phyloP scores from a whole-genome alignment of 352 stramenopile genomes.

The Pythium folliculosum region DNA sequence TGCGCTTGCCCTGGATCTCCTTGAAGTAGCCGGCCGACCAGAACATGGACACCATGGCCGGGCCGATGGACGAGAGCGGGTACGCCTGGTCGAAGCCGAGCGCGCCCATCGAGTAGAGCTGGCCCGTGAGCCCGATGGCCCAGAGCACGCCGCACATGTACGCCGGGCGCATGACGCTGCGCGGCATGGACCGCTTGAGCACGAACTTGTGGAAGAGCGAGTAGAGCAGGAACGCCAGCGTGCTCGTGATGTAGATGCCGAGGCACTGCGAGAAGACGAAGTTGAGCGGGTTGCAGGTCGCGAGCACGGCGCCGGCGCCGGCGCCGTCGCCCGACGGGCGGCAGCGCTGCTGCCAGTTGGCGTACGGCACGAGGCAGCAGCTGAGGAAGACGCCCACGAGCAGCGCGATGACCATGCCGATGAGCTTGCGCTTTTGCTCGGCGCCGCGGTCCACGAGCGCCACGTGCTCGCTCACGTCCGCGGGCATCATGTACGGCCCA shows the following conservation, averaged over 20 bases:
- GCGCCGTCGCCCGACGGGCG: conserved; percentile 40
- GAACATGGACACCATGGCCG: conserved; percentile 83
- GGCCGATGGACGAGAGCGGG: conserved; percentile 76
- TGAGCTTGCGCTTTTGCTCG: conserved; percentile 58
- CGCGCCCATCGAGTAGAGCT: conserved; percentile 72
- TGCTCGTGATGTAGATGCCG: conserved; percentile 79
- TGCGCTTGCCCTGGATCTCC: conserved; percentile 72
- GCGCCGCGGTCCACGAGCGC: conserved; percentile 46
- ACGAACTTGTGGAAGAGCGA: conserved; percentile 77
- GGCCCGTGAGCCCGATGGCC: conserved; percentile 63
- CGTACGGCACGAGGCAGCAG: conserved; percentile 77
- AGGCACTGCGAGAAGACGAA: conserved; percentile 87
- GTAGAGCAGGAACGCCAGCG: conserved; percentile 75
- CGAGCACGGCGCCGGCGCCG: conserved; percentile 35
- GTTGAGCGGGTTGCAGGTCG: conserved; percentile 77
- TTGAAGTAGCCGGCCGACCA: conserved; percentile 84
- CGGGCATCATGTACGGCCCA: conserved; percentile 75
- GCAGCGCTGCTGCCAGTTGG: conserved; percentile 72
- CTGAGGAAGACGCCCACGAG: conserved; percentile 71
- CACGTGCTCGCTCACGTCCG: conserved; percentile 61
- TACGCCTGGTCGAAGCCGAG: conserved; percentile 85
- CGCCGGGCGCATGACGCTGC: conserved; percentile 77
- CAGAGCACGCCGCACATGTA: conserved; percentile 82
- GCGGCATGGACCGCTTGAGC: conserved; percentile 73
- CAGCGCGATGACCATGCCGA: conserved; percentile 65